These are phyloP conservation scores for Lactarius evosmus DNA, from an alignment of 768 basidiomycete genomes.

Conservation along the genomic window DNA sequence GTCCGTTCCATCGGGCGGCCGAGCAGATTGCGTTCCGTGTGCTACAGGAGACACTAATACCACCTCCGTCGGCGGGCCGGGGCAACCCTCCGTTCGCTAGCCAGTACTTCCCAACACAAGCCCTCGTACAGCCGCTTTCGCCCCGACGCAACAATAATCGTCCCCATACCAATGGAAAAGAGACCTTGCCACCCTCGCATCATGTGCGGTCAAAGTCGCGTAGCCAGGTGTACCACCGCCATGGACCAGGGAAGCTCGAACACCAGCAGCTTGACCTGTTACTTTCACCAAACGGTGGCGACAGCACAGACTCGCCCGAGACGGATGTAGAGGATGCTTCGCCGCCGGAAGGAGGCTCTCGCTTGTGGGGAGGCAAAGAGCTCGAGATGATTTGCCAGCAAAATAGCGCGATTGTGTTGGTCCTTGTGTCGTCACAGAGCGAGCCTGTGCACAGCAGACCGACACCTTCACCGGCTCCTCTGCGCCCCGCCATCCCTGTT, in stretches of 20 bases:
- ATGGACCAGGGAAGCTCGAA: constrained; percentile 63
- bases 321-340: constrained; percentile 35
- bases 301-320: constrained; percentile 24
- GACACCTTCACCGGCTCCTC: constrained; percentile 12
- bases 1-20: constrained; percentile 59
- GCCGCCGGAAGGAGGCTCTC: constrained; percentile 41
- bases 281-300: constrained; percentile 14
- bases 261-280: constrained; percentile 43
- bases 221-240: constrained; percentile 62
- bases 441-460: constrained; percentile 39
- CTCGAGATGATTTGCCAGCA: constrained; percentile 82
- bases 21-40: constrained; percentile 77
- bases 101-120: constrained; percentile 36
- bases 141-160: constrained; percentile 28
- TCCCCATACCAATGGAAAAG: constrained; percentile 19
- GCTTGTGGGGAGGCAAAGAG: constrained; percentile 77
- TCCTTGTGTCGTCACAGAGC: constrained; percentile 63
- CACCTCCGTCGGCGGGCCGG: constrained; percentile 29
- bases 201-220: constrained; percentile 67
- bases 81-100: constrained; percentile 30
- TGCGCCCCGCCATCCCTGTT: constrained; percentile 17
- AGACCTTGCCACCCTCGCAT: constrained; percentile 35
- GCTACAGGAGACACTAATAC: constrained; percentile 79
- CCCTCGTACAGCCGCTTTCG: constrained; percentile 29
- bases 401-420: constrained; percentile 79